Base-by-base conservation (phyloP, 1,139 yeast species). In the Taphrina pruni region DNA sequence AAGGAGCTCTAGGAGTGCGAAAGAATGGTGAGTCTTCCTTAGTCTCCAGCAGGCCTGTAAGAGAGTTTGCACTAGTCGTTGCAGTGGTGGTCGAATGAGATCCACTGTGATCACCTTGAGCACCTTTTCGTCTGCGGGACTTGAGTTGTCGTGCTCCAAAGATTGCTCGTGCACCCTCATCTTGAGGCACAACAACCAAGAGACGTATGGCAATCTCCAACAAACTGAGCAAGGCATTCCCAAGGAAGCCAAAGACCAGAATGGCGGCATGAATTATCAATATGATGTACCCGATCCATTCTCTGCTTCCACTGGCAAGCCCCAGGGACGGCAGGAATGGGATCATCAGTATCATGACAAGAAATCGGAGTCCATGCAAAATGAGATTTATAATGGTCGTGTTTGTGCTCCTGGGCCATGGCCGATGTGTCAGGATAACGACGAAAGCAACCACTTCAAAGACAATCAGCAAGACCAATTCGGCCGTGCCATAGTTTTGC, bases 401-500 rank as follows among this genome's bases (percentile, higher is more conserved):
- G 65, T 73, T 74, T n/a, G 80, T 76, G 17, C 72, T 74, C 7
- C 71, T 71, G 41, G 74, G 76, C 72, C 72, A 79, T 6, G 81
- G 81, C 41, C 74, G 74, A 48, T 73, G 70, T 26, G 72, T 69
- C 50, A 73, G 60, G 39, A 78, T 51, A 4, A 75, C 72, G 32
- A 73, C 66, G 52, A 77, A 71, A 45, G 71, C 72, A 36, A 72
- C 71, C 11, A 77, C 70, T 69, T 79, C 81, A 9, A 74, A 62
- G 12, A 76, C 65, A 3, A 78, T 77, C 39, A 79, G 72, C 6
- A 79, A 57, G 0, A 76, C 73, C 21, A 79, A 72, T 69, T 79
- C 81, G 1, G 81, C 80, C 8, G 77, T 69, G 12, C 81, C 81
- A 0, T 80, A 77, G 17, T 69, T 66, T 68, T 79, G 80, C n/a